Percentiles rank a stretch among this genome's conserved stretches.
Evolutionary conservation across 2,329 filamentous ascomycete genomes (phyloP).

Genomic region (Colletotrichum simmondsii): DNA sequence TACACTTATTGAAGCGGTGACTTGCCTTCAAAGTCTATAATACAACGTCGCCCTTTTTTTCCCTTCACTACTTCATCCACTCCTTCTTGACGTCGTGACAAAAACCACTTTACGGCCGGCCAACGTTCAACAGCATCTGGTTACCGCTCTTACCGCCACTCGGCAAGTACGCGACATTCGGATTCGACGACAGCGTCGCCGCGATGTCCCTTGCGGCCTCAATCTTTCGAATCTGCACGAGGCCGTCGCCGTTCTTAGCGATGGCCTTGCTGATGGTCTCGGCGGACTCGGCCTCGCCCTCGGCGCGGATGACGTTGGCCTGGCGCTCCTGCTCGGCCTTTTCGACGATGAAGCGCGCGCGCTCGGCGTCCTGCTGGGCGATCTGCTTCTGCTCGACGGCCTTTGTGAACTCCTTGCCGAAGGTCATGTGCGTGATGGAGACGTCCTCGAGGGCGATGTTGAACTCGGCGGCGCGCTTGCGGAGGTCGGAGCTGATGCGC

Average conservation of each 20-base stretch:
- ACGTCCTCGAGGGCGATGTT: constrained; percentile 99
- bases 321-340: constrained; percentile 98
- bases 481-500: constrained; percentile 91
- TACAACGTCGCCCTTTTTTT: constrained; percentile 30
- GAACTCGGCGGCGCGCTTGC: constrained; percentile 94
- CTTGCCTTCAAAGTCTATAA: constrained; percentile 36
- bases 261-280: constrained; percentile 96
- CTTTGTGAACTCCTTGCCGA: constrained; percentile 98
- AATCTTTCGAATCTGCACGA: constrained; percentile 96
- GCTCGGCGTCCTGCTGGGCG: constrained; percentile 97
- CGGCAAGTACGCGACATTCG: constrained; percentile 95
- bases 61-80: neutral
- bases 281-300: constrained; percentile 96
- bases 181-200: constrained; percentile 86
- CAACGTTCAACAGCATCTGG: constrained; percentile 66
- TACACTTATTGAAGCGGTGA: constrained; percentile 40
- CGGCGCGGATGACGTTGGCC: constrained; percentile 96
- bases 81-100: neutral
- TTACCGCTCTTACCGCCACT: constrained; percentile 72
- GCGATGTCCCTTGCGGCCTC: constrained; percentile 98
- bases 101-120: constrained; percentile 47
- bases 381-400: constrained; percentile 99
- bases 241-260: constrained; percentile 89
- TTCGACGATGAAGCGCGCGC: constrained; percentile 97
- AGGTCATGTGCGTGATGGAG: constrained; percentile 99